Conservation (phyloP, 2,329 filamentous ascomycete genomes). For the Aspergillus sp. region DNA sequence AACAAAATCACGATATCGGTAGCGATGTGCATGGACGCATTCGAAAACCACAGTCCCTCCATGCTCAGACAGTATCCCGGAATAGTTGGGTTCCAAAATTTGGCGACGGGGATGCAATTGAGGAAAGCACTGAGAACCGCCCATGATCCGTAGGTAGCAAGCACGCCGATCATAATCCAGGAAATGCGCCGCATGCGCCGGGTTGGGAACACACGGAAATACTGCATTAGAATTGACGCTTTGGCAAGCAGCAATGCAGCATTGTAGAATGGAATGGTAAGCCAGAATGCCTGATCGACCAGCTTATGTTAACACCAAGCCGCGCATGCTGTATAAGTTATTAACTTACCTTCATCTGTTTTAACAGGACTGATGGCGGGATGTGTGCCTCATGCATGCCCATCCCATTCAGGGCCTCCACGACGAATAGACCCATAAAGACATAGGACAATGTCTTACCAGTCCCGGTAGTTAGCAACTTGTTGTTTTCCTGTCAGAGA, state of each 20-base stretch:
- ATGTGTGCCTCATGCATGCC: conserved; percentile 37
- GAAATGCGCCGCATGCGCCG: conserved; percentile 38
- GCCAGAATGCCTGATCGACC: conserved; percentile 37
- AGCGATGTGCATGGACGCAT: conserved; percentile 47
- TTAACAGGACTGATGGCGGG: conserved; percentile 28
- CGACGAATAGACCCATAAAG: conserved; percentile 38
- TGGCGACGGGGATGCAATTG: conserved; percentile 39
- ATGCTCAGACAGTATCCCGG: conserved; percentile 41
- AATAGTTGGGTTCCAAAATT: conserved; percentile 35
- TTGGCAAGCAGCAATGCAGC: conserved; percentile 45
- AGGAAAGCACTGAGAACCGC: conserved; percentile 39
- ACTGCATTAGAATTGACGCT: conserved; percentile 52
- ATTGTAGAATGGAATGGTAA: conserved; percentile 43
- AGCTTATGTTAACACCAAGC: background rate
- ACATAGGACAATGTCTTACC: conserved; percentile 34
- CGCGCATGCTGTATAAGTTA: background rate
- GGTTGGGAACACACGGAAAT: conserved; percentile 49
- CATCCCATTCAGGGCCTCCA: conserved; percentile 39
- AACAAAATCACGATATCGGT: conserved; percentile 48
- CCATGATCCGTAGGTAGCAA: conserved; percentile 40
- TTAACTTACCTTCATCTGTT: conserved; percentile 36
- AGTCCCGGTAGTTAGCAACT: background rate
- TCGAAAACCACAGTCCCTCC: conserved; percentile 47
- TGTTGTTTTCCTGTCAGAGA: background rate
- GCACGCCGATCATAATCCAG: conserved; percentile 39